These are phyloP conservation scores for Alloteropsis semialata DNA, from an alignment of 176 grass and related monocot genomes.

Conservation along the genomic window DNA sequence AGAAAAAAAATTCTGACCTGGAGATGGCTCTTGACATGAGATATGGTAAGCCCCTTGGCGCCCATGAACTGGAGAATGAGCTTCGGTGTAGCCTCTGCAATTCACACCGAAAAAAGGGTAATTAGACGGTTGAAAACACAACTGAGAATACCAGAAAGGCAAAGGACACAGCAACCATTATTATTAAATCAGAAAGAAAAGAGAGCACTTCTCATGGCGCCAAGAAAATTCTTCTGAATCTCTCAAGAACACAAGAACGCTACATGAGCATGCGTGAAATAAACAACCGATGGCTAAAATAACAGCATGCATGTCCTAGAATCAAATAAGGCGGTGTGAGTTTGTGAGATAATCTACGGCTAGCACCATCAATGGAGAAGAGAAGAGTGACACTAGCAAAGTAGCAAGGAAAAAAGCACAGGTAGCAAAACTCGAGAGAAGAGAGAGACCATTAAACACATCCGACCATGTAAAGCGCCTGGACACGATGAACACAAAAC, in stretches of 20 bases:
- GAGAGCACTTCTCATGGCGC: not conserved
- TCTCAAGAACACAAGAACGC: not conserved
- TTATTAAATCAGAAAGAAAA: not conserved
- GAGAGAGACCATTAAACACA: not conserved
- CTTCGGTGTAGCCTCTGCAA: constrained; percentile 87
- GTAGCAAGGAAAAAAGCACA: not conserved
- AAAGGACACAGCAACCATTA: not conserved
- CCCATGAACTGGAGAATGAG: constrained; percentile 78
- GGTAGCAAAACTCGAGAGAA: not conserved
- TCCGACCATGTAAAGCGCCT: not conserved
- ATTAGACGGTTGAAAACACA: not conserved
- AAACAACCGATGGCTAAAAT: not conserved
- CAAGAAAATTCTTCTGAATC: not conserved
- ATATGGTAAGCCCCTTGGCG: constrained; percentile 76
- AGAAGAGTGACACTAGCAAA: not conserved
- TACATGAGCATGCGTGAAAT: not conserved
- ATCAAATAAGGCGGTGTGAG: not conserved
- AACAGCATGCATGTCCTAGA: too few relatives aligned
- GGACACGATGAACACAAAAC: not conserved
- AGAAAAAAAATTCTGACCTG: constrained; percentile 46
- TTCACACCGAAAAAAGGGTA: not conserved
- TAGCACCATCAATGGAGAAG: not conserved
- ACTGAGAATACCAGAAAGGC: not conserved
- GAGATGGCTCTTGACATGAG: constrained; percentile 98
- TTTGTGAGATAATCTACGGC: not conserved